Base-by-base conservation (phyloP, 768 basidiomycete species). In the Nidula microcarpa region DNA sequence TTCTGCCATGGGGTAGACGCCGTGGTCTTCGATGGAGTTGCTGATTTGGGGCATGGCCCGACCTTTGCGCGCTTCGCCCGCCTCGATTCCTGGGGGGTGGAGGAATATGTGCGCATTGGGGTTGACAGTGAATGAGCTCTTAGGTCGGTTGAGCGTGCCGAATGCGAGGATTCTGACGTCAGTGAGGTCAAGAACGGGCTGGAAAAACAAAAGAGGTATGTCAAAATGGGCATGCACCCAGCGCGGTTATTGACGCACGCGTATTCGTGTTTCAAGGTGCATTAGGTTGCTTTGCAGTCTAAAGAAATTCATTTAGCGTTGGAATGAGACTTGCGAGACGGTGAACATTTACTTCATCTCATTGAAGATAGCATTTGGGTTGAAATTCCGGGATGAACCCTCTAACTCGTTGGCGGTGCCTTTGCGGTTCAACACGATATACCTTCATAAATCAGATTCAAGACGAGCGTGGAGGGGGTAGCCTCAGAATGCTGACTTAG, bases 131-230 rank as follows among this genome's bases (percentile, higher is more conserved):
- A 86, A 69, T 41, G 76, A 65, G 49, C 80, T 82, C 39, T 77
- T 74, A 4, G 86, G 85, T 36, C 72, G 78, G 55, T 79, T 75
- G 16, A 86, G 72, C 1, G 82, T 84, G 7, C 90, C 90, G 46
- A 91, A 75, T 0, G 81, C 87, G 51, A 92, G 67, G 51, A 93
- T 78, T 30, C 89, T 80, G 34, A 89, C 81, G 61, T 93, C 91
- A 6, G 77, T 72, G 37, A 91, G 71, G 62, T 88, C 79, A 10
- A 89, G 74, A 18, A 92, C 75, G 18, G 87, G 75, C 89, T 91
- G 53, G 30, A 50, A 16, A 34, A 32, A 41, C 9, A 50, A 49
- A 30, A 43, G 57, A 37, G 54, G n/a, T 33, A 30, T 7, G 5
- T 11, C 6, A 6, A 37, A 17, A 48, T 41, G 11, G 17, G 18